Conservation (phyloP, 2,329 filamentous ascomycete species). For the Colletotrichum viniferum region DNA sequence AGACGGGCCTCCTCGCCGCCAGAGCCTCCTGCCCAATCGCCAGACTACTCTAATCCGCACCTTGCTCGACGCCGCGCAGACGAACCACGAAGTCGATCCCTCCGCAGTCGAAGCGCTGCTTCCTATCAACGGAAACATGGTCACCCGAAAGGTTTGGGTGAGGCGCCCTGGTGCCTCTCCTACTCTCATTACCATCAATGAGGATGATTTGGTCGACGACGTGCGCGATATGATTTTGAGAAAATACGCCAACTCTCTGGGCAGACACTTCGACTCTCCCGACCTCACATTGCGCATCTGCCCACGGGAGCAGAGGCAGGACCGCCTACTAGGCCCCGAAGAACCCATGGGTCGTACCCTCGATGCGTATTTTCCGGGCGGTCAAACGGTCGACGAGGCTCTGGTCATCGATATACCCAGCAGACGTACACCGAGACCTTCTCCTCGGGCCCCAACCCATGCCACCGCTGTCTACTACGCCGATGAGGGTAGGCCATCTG, state of each 20-base stretch:
- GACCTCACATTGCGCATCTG: constrained; percentile 82
- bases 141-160: constrained; percentile 90
- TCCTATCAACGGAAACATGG: constrained; percentile 55
- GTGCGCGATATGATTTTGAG: constrained; percentile 88
- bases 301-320: constrained; percentile 69
- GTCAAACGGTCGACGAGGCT: constrained; percentile 87
- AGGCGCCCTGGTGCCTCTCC: constrained; percentile 84
- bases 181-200: constrained; percentile 82
- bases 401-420: constrained; percentile 86
- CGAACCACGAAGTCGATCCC: constrained; percentile 41
- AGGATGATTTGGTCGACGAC: constrained; percentile 93
- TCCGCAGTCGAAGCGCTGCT: constrained; percentile 37
- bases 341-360: constrained; percentile 80
- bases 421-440: constrained; percentile 79
- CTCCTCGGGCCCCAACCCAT: constrained; percentile 63
- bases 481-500: constrained; percentile 69
- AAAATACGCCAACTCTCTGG: constrained; percentile 94
- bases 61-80: constrained; percentile 51
- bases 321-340: constrained; percentile 81
- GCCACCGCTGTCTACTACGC: constrained; percentile 56
- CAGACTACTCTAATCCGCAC: constrained; percentile 55
- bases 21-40: constrained; percentile 49
- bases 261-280: constrained; percentile 86
- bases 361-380: constrained; percentile 83
- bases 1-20: constrained; percentile 37